A percentile compares a stretch with the other conserved stretches of the same genome.
Conservation (phyloP, 129 eudicot genomes). For the Flaveria linearis region DNA sequence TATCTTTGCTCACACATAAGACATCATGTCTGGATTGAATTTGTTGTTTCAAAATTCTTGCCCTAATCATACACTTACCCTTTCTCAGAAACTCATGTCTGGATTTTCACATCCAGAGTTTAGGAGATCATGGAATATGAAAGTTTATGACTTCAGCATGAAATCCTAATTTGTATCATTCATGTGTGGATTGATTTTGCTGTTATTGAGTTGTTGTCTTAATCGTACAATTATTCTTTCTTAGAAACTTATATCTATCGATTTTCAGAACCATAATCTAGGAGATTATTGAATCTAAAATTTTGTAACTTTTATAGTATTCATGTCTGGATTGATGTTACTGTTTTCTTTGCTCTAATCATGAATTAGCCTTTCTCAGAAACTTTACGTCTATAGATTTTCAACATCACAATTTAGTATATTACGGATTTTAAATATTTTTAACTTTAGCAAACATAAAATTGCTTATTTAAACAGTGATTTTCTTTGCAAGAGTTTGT, state of each 20-base stretch:
- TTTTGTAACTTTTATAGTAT: too few relatives aligned
- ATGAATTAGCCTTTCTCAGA: neutral
- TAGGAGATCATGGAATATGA: too few relatives aligned
- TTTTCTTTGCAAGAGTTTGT: neutral
- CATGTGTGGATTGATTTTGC: too few relatives aligned
- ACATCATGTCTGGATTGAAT: too few relatives aligned
- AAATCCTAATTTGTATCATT: too few relatives aligned
- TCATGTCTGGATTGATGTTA: too few relatives aligned
- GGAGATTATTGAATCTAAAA: neutral
- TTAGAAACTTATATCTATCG: neutral
- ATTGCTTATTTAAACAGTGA: neutral
- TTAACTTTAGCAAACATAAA: neutral
- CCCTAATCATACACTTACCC: too few relatives aligned
- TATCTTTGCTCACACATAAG: too few relatives aligned
- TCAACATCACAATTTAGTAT: neutral
- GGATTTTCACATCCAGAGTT: too few relatives aligned
- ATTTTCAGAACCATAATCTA: conserved; percentile 3
- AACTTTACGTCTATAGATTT: neutral
- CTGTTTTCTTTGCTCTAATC: neutral
- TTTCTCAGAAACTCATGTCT: too few relatives aligned
- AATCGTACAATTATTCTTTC: neutral
- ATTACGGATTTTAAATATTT: neutral
- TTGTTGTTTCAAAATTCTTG: too few relatives aligned
- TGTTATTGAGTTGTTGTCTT: neutral
- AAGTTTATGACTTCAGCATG: too few relatives aligned